These are phyloP conservation scores for Arabidopsis suecica DNA, from an alignment of 345 rosid genomes.

Conservation along the genomic window DNA sequence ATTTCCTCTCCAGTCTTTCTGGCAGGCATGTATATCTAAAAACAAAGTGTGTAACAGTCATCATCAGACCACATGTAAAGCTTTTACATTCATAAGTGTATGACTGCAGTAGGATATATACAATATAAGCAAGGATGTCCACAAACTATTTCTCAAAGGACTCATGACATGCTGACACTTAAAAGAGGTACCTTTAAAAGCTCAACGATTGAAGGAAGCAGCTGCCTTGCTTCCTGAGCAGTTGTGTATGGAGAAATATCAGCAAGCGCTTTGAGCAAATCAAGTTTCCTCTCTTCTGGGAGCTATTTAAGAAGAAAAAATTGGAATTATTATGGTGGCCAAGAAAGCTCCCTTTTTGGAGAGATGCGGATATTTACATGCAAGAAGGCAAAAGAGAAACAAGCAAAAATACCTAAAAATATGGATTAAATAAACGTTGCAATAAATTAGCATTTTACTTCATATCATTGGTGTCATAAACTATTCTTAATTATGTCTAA, in stretches of 20 bases:
- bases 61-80: slow-evolving; percentile 3
- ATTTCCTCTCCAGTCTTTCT: slow-evolving; percentile 94
- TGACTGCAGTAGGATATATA: slow-evolving; percentile 6
- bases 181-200: slow-evolving; percentile 69
- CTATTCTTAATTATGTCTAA: slow-evolving; percentile 6
- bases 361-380: slow-evolving; percentile 12
- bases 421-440: slow-evolving; percentile 2
- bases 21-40: slow-evolving; percentile 90
- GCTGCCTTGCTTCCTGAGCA: slow-evolving; percentile 94
- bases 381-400: slow-evolving; percentile 21
- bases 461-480: slow-evolving; percentile 14
- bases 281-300: slow-evolving; percentile 95
- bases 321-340: slow-evolving; percentile 13
- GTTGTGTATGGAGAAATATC: slow-evolving; percentile 88
- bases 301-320: slow-evolving; percentile 57
- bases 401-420: slow-evolving; percentile 7
- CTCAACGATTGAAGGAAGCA: slow-evolving; percentile 88
- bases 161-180: not conserved
- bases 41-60: slow-evolving; percentile 33
- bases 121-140: not conserved
- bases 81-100: slow-evolving; percentile 6
- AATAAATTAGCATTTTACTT: slow-evolving; percentile 9
- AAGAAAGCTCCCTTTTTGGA: slow-evolving; percentile 24
- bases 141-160: slow-evolving; percentile 2
- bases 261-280: slow-evolving; percentile 92